A percentile compares a stretch with the other conserved stretches of the same genome.
These are phyloP conservation scores for Backusella tuberculispora DNA, from an alignment of 192 early-diverging fungal genomes.

Conservation along the genomic window DNA sequence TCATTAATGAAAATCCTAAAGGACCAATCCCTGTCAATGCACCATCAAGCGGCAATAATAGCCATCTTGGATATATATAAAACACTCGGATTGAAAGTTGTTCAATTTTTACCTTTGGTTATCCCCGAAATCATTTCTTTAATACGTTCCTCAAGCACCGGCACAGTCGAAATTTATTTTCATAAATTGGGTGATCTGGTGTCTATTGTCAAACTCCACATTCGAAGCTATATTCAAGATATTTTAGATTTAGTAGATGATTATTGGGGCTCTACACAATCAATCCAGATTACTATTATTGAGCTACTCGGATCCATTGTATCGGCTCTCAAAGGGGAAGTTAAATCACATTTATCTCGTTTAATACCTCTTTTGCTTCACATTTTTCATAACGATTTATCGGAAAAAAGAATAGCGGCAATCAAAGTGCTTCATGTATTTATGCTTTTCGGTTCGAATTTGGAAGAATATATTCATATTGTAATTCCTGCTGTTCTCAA, in stretches of 20 bases:
- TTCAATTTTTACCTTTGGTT: slow-evolving; percentile 87
- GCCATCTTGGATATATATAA: slow-evolving; percentile 95
- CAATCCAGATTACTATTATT: slow-evolving; percentile 81
- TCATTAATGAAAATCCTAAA: slow-evolving; percentile 87
- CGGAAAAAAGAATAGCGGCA: slow-evolving; percentile 63
- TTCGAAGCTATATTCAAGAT: slow-evolving; percentile 82
- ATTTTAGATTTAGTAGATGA: slow-evolving; percentile 80
- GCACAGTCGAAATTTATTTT: slow-evolving; percentile 89
- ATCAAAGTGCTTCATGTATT: slow-evolving; percentile 78
- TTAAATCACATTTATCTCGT: slow-evolving; percentile 79
- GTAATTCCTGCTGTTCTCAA: slow-evolving; percentile 83
- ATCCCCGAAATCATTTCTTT: slow-evolving; percentile 86
- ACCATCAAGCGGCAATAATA: slow-evolving; percentile 85
- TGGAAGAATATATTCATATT: slow-evolving; percentile 92
- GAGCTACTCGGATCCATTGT: slow-evolving; percentile 85
- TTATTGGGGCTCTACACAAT: slow-evolving; percentile 68
- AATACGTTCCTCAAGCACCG: slow-evolving; percentile 78
- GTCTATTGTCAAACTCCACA: slow-evolving; percentile 83
- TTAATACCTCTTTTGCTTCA: slow-evolving; percentile 82
- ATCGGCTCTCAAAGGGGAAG: slow-evolving; percentile 82
- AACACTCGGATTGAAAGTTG: slow-evolving; percentile 83
- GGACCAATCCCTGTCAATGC: slow-evolving; percentile 76
- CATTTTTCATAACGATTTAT: slow-evolving; percentile 79
- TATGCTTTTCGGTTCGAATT: slow-evolving; percentile 77
- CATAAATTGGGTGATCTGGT: slow-evolving; percentile 85